Evolutionary conservation across 192 early-diverging fungal genomes (phyloP), one percentile per base, ranked within the genome.

Genomic region (Entophlyctis luteolus): DNA sequence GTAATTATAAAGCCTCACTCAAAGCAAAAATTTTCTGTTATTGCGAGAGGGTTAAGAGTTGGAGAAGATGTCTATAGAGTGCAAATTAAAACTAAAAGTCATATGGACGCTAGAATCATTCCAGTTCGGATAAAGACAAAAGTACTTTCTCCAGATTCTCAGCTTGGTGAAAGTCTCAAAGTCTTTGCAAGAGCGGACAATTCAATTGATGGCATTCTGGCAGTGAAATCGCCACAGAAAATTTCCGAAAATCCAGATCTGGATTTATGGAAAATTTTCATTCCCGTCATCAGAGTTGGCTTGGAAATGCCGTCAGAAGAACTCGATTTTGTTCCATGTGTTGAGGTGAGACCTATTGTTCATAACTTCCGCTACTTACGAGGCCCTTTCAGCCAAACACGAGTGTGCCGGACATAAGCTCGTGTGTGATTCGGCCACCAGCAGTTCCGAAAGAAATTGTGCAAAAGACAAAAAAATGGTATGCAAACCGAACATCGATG

Each of bases 401-500:
- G 16, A 38, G 23, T 23, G 32, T 67, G 22, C 69, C 71, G 5
- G 77, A 75, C 39, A 76, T 84, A 23, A 50, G 48, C 8, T 57
- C 82, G 14, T 76, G 66, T 53, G 69, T 76, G 1, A 72, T 82
- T 27, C 52, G 82, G 2, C 82, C 82, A 1, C 82, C 82, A 6
- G 82, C 82, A 16, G 72, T 84, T 35, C 82, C 82, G 22, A 60
- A 71, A 18, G 75, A 74, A 6, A 56, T 81, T 14, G 75, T 71
- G 20, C 79, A 74, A 36, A 53, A 70, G 57, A 59, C 63, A 10
- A 84, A 79, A 53, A 84, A 84, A 58, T 84, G 82, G 82, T 84
- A 80, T 59, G 79, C 75, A 66, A 81, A 81, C 68, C 60, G 82
- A 25, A 71, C 78, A 23, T 80, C 82, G 18, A 84, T 84, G 82